Conservation (phyloP, 192 early-diverging fungal genomes). For the Funneliformis geosporum region DNA sequence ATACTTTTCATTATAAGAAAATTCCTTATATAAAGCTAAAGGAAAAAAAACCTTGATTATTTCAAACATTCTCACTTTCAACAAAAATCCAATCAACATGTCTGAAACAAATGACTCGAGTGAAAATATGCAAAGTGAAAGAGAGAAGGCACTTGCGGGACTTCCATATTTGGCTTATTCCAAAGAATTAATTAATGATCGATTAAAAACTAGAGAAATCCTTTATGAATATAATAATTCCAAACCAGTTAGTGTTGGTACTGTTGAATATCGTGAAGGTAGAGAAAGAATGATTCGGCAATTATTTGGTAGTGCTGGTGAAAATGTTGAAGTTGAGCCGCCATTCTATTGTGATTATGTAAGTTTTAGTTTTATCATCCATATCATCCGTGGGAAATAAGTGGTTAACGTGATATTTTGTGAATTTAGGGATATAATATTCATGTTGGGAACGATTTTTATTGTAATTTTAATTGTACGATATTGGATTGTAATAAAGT, state of each 20-base stretch:
- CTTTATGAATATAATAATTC: slow-evolving; percentile 24
- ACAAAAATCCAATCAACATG: background rate
- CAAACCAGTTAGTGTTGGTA: background rate
- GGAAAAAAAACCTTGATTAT: no score
- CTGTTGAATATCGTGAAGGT: background rate
- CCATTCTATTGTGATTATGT: slow-evolving; percentile 79
- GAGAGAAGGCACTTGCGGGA: slow-evolving; percentile 22
- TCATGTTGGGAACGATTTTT: slow-evolving; percentile 69
- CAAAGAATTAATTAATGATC: slow-evolving; percentile 15
- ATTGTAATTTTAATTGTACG: slow-evolving; percentile 73
- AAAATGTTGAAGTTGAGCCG: slow-evolving; percentile 60
- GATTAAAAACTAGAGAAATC: background rate
- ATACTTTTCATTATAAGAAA: no score
- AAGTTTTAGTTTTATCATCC: slow-evolving; percentile 9
- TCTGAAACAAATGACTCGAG: background rate
- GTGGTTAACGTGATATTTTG: background rate
- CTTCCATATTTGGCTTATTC: slow-evolving; percentile 16
- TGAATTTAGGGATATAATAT: slow-evolving; percentile 63
- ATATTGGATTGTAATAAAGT: slow-evolving; percentile 78
- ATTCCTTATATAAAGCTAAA: no score
- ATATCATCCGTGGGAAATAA: background rate
- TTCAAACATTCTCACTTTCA: no score
- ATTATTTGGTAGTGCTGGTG: slow-evolving; percentile 52
- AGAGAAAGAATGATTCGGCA: background rate
- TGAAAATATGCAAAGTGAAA: background rate